phyloP scores from a whole-genome alignment of 345 rosid species.

The Arabidopsis arenosa region DNA sequence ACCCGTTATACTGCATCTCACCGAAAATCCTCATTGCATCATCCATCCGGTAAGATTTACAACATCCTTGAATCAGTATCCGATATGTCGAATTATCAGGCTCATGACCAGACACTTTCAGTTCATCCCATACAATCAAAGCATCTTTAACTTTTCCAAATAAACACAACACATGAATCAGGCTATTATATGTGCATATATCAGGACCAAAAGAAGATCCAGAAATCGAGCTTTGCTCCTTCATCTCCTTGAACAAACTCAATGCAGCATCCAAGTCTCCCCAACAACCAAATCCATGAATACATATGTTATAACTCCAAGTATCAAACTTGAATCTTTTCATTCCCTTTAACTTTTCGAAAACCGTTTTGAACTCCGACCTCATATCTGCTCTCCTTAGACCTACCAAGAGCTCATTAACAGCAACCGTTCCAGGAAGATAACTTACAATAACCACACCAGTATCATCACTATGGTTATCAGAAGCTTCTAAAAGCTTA shows the following conservation, averaged over 20 bases:
- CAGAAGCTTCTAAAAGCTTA: slow-evolving; percentile 63
- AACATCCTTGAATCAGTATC: slow-evolving; percentile 78
- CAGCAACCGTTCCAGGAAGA: slow-evolving; percentile 60
- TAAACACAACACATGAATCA: slow-evolving; percentile 74
- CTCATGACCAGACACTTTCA: slow-evolving; percentile 82
- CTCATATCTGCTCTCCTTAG: slow-evolving; percentile 66
- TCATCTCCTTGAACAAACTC: slow-evolving; percentile 83
- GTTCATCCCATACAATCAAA: slow-evolving; percentile 68
- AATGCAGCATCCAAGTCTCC: slow-evolving; percentile 70
- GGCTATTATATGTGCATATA: slow-evolving; percentile 87
- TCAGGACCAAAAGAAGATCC: slow-evolving; percentile 62
- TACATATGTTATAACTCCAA: slow-evolving; percentile 81
- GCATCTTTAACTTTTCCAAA: slow-evolving; percentile 82
- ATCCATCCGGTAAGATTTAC: slow-evolving; percentile 64
- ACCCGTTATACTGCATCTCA: slow-evolving; percentile 83
- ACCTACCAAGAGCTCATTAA: slow-evolving; percentile 72
- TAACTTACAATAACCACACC: slow-evolving; percentile 29
- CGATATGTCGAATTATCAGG: slow-evolving; percentile 81
- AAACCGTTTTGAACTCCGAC: slow-evolving; percentile 59
- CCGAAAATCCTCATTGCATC: slow-evolving; percentile 68
- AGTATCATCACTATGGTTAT: slow-evolving; percentile 29
- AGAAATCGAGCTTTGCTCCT: slow-evolving; percentile 49
- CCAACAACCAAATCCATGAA: slow-evolving; percentile 87
- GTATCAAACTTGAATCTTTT: slow-evolving; percentile 65
- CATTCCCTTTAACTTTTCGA: slow-evolving; percentile 51